Conservation (phyloP, 2,329 filamentous ascomycete species). For the Sarocladium strictum region DNA sequence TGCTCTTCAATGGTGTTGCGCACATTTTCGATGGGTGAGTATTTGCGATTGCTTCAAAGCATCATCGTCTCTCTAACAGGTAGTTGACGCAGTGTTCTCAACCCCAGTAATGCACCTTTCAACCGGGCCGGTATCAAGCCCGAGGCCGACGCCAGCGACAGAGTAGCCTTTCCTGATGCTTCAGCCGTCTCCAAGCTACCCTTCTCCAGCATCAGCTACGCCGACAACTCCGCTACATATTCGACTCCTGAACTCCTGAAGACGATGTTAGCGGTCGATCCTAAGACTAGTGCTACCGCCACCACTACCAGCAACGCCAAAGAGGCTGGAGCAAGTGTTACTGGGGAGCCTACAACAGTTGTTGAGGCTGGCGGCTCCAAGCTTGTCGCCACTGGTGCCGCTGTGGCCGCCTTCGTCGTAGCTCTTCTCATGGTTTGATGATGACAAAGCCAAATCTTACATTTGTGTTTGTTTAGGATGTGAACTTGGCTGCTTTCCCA, state of each 20-base stretch:
- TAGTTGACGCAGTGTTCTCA: conserved; percentile 19
- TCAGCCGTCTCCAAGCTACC: conserved; percentile 19
- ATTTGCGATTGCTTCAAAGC: accelerated
- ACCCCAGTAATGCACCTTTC: conserved; percentile 17
- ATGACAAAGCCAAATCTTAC: too few species aligned
- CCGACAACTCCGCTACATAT: conserved; percentile 17
- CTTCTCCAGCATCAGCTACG: conserved; percentile 19
- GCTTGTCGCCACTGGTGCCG: conserved; percentile 1
- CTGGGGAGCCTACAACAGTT: neutral
- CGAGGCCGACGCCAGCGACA: conserved; percentile 16
- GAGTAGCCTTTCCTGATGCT: conserved; percentile 21
- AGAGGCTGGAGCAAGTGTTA: neutral
- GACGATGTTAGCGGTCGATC: conserved; percentile 21
- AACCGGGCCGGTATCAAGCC: conserved; percentile 19
- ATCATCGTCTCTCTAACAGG: too few species aligned
- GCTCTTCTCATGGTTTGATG: neutral
- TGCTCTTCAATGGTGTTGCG: conserved; percentile 26
- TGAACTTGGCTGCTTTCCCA: too few species aligned
- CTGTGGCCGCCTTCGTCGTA: neutral
- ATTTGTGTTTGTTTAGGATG: too few species aligned
- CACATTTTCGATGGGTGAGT: conserved; percentile 25
- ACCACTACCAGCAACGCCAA: neutral
- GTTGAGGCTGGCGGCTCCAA: neutral
- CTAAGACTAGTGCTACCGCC: neutral
- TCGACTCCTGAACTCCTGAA: conserved; percentile 21